phyloP scores from a whole-genome alignment of 2,329 filamentous ascomycete species.

The Cercospora zeae-maydis region DNA sequence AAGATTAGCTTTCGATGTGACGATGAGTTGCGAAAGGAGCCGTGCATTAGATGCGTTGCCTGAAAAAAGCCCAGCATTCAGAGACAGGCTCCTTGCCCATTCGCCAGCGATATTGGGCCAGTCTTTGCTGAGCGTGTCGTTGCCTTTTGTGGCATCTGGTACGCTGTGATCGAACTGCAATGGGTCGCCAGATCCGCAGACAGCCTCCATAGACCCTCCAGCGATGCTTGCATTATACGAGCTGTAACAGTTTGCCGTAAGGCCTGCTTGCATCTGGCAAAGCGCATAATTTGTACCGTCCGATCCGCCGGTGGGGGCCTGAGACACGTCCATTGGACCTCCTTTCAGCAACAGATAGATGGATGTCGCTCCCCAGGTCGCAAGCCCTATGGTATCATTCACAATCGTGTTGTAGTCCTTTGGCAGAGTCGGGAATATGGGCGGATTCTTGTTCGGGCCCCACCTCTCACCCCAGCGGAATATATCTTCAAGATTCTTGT shows the following conservation, averaged over 20 bases:
- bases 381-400: conserved; percentile 45
- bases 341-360: conserved; percentile 65
- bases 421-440: conserved; percentile 51
- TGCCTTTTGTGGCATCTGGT: conserved; percentile 54
- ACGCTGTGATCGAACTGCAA: conserved; percentile 55
- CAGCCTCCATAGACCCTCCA: conserved; percentile 58
- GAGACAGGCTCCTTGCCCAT: conserved; percentile 43
- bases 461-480: conserved; percentile 60
- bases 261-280: conserved; percentile 63
- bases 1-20: conserved; percentile 40
- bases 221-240: conserved; percentile 43
- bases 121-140: conserved; percentile 39
- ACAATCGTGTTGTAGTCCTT: conserved; percentile 63
- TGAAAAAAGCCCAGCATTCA: conserved; percentile 44
- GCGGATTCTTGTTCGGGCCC: conserved; percentile 42
- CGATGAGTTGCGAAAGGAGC: conserved; percentile 44
- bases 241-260: conserved; percentile 65
- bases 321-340: conserved; percentile 13
- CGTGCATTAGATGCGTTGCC: conserved; percentile 45
- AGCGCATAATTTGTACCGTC: conserved; percentile 55
- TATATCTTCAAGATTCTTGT: conserved; percentile 56
- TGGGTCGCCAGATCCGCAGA: conserved; percentile 59
- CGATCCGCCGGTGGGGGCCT: background rate
- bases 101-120: conserved; percentile 45
- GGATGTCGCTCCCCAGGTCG: conserved; percentile 45